phyloP scores from a whole-genome alignment of 2,329 filamentous ascomycete genomes.

The Xylariomycetidae sp. region DNA sequence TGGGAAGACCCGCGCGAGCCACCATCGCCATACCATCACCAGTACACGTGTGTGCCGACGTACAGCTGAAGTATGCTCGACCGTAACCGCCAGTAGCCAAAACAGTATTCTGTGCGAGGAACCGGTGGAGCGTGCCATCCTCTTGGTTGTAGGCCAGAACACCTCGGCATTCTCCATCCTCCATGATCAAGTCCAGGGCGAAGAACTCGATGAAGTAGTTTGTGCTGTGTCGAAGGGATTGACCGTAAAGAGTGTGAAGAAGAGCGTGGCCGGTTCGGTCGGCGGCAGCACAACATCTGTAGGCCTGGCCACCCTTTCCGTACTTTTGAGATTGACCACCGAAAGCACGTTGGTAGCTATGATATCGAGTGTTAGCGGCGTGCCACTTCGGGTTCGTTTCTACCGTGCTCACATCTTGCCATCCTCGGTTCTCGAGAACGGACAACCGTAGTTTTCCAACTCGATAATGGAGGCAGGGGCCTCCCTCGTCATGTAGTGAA shows the following conservation, averaged over 20 bases:
- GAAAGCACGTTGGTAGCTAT: slow-evolving; percentile 94
- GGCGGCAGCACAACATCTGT: slow-evolving; percentile 92
- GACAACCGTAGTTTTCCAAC: slow-evolving; percentile 95
- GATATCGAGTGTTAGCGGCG: slow-evolving; percentile 20
- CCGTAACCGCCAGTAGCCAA: slow-evolving; percentile 96
- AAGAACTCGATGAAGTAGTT: slow-evolving; percentile 99
- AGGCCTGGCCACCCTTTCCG: slow-evolving; percentile 96
- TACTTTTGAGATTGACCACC: slow-evolving; percentile 94
- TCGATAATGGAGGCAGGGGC: slow-evolving; percentile 88
- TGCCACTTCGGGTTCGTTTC: not conserved
- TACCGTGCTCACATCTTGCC: slow-evolving; percentile 71
- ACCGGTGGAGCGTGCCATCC: slow-evolving; percentile 94
- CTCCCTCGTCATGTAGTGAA: slow-evolving; percentile 98
- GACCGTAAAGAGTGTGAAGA: slow-evolving; percentile 96
- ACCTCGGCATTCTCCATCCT: slow-evolving; percentile 94
- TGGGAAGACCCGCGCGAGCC: slow-evolving; percentile 91
- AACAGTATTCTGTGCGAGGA: slow-evolving; percentile 95
- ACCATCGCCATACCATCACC: slow-evolving; percentile 99
- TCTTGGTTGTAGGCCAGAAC: slow-evolving; percentile 98
- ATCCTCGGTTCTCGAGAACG: slow-evolving; percentile 93
- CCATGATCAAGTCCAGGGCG: slow-evolving; percentile 94
- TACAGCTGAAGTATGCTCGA: slow-evolving; percentile 97
- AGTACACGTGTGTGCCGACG: slow-evolving; percentile 95
- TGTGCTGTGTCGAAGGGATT: slow-evolving; percentile 94
- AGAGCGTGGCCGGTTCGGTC: slow-evolving; percentile 97